Base-by-base conservation (phyloP, 345 rosid genomes). In the Limnanthes douglasii region DNA sequence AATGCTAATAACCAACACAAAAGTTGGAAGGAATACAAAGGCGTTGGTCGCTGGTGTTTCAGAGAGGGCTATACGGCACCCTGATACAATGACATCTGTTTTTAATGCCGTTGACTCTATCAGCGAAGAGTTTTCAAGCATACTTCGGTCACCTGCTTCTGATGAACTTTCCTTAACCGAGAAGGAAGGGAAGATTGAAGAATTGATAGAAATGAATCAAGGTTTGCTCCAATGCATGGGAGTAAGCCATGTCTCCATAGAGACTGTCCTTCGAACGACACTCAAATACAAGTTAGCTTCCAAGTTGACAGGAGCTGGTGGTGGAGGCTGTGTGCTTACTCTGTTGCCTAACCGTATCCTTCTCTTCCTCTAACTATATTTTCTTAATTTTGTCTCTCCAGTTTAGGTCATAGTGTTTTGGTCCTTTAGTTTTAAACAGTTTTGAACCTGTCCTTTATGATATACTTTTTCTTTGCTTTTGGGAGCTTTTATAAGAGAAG, bases 291-390 rank as follows among this genome's bases (percentile, higher is more conserved):
- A 81, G 46, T 66, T 92, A 44, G 46, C 82, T 38, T 75, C 99
- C 20, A 92, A 85, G 58, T 55, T 92, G 40, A 85, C 99, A 0
- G 99, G 96, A 53, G 99, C 93, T 38, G 99, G 99, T 5, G 94
- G 96, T 3, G 96, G 96, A 8, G 96, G 94, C 37, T 92, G 96
- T 6, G 90, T 78, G 35, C 75, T 92, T 8, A 90, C 96, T 8
- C 51, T 92, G 10, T 48, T 92, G 51, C 96, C 96, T 7, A 65
- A 76, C 43, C 13, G 93, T 92, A 92, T 80, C 85, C 80, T 66
- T 50, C 1, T 18, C 45, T 43, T 20, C 22, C 18, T 37, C 10
- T 15, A 19, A n/a, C n/a, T n/a, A n/a, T n/a, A n/a, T n/a, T n/a
- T 1, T 17, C 17, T 18, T 37, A 31, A 1, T 27, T 22, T 21